These are phyloP conservation scores for Mortierella sp. DNA, from an alignment of 371 early-diverging fungal genomes.

Conservation along the genomic window DNA sequence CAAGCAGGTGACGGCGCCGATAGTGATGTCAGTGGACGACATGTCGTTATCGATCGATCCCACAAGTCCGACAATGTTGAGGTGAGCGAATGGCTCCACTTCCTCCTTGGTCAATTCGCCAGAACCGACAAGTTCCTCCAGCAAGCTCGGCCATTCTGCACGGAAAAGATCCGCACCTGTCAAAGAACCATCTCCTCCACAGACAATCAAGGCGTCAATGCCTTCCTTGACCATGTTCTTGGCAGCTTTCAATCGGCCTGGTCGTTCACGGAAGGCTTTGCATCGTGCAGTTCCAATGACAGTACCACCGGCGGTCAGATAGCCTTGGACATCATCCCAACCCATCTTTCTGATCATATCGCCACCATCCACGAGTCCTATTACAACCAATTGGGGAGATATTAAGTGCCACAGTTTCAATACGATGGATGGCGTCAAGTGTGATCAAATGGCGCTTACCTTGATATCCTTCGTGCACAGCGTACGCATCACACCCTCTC, in stretches of 20 bases:
- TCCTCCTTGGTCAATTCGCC: constrained; percentile 66
- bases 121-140: constrained; percentile 77
- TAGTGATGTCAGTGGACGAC: constrained; percentile 95
- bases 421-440: too few relatives aligned
- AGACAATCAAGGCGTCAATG: constrained; percentile 96
- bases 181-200: constrained; percentile 99
- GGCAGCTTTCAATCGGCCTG: constrained; percentile 91
- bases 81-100: constrained; percentile 65
- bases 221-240: constrained; percentile 89
- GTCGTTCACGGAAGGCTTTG: constrained; percentile 83
- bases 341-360: constrained; percentile 84
- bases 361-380: constrained; percentile 95
- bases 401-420: not conserved
- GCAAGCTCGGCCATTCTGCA: constrained; percentile 89
- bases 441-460: too few relatives aligned
- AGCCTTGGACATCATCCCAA: constrained; percentile 94
- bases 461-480: constrained; percentile 97
- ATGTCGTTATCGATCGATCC: constrained; percentile 98
- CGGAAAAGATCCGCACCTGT: constrained; percentile 96
- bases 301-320: constrained; percentile 94
- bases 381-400: too few relatives aligned
- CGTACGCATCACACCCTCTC: constrained; percentile 87
- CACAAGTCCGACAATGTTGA: constrained; percentile 97
- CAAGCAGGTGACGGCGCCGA: constrained; percentile 96
- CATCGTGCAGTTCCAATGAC: constrained; percentile 97